phyloP scores from a whole-genome alignment of 164 flowering plant genomes.

The Tetrastigma voinierianum region DNA sequence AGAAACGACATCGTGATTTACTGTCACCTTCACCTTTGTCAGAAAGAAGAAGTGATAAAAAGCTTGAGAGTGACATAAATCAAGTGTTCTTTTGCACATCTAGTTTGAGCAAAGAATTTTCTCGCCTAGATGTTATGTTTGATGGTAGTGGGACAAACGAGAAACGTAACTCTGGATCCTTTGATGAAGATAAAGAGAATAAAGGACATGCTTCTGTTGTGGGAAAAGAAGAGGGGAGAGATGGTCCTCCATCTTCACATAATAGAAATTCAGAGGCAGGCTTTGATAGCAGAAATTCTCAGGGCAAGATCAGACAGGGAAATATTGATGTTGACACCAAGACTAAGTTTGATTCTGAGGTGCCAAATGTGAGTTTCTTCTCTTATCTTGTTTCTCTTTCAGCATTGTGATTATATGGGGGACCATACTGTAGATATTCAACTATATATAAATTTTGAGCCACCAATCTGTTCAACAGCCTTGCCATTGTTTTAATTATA shows the following conservation, averaged over 20 bases:
- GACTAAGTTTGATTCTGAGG: slow-evolving; percentile 6
- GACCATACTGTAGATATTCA: no score
- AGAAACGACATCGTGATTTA: slow-evolving; percentile 81
- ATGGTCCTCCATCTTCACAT: slow-evolving; percentile 1
- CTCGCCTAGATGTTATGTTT: slow-evolving; percentile 49
- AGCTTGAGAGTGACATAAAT: slow-evolving; percentile 41
- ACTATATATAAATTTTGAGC: no score
- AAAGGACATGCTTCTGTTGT: slow-evolving; percentile 8
- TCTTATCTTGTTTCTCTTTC: slow-evolving; percentile 2
- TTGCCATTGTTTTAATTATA: background rate
- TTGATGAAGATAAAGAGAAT: slow-evolving; percentile 36
- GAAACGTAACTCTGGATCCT: slow-evolving; percentile 9
- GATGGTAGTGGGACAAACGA: slow-evolving; percentile 23
- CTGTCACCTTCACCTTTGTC: slow-evolving; percentile 86
- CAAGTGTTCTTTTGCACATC: slow-evolving; percentile 30
- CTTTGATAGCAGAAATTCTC: slow-evolving; percentile 4
- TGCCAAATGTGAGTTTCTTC: slow-evolving; percentile 19
- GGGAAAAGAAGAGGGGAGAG: slow-evolving; percentile 17
- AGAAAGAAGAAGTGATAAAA: slow-evolving; percentile 70
- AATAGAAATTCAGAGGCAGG: slow-evolving; percentile 8
- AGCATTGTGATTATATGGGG: background rate
- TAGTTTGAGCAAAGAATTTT: slow-evolving; percentile 41
- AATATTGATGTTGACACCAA: slow-evolving; percentile 14
- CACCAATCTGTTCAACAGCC: no score
- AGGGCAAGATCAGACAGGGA: slow-evolving; percentile 10